phyloP scores from a whole-genome alignment of 176 grass and related monocot species.

The Alopecurus myosuroides region DNA sequence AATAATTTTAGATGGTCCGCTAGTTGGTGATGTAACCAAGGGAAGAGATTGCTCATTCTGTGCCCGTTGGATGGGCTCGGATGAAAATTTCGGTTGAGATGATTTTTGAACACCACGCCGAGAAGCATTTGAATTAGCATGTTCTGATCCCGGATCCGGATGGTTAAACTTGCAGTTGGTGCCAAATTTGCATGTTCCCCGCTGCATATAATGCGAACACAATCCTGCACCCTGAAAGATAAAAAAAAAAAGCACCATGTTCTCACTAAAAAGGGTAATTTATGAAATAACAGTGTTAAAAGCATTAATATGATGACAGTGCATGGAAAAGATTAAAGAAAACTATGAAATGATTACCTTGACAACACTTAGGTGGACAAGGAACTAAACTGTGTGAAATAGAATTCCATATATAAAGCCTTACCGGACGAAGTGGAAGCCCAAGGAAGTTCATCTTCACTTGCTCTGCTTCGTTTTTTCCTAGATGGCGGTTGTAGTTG shows the following conservation, averaged over 20 bases:
- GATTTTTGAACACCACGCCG: background rate
- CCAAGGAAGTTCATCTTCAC: background rate
- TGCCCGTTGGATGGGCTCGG: background rate
- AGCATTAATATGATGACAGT: background rate
- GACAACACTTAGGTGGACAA: background rate
- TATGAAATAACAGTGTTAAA: background rate
- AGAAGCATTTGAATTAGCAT: background rate
- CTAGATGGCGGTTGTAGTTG: background rate
- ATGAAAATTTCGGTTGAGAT: background rate
- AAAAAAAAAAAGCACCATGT: background rate
- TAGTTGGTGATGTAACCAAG: background rate
- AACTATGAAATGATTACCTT: background rate
- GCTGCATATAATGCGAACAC: background rate
- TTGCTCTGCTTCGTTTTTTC: background rate
- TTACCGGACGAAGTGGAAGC: background rate
- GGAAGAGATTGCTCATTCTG: background rate
- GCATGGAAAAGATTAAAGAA: background rate
- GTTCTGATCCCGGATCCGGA: background rate
- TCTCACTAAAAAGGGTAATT: background rate
- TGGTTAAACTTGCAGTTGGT: slow-evolving; percentile 36
- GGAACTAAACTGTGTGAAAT: background rate
- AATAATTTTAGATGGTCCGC: background rate
- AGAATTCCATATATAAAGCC: background rate
- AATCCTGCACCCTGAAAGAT: background rate
- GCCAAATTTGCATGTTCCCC: slow-evolving; percentile 33